Base-by-base conservation (phyloP, 2,329 filamentous ascomycete species). In the Aspergillus ruber region DNA sequence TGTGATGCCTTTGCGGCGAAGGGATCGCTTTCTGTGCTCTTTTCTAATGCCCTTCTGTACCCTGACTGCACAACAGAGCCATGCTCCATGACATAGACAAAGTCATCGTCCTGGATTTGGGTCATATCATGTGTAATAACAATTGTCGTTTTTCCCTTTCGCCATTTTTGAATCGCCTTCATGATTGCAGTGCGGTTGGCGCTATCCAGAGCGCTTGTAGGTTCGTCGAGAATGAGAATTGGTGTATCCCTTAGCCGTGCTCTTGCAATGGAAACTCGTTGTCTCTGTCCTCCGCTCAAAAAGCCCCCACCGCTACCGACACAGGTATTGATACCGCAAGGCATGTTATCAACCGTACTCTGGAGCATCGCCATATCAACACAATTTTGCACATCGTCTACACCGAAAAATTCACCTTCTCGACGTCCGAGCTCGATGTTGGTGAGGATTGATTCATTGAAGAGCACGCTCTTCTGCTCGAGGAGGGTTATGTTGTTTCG, bases 121-220 rank as follows among this genome's bases (percentile, higher is more conserved):
- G 81, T 78, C 27, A 93, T 79, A 54, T 97, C 89, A 60, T 97
- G 91, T 0, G 93, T 96, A 57, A 97, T 91, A 55, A 97, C 82
- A 44, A 97, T 87, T 0, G 91, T 97, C 0, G 90, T 96, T 63
- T 88, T 93, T 0, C 80, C 84, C 32, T 70, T 73, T 18, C 93
- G 78, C 91, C 90, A 96, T 17, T 77, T 61, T 6, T 88, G 78
- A 45, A 96, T 84, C 0, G 83, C 81, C 38, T 86, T 80, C 75
- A 95, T 84, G 33, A 95, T 78, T 10, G 83, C 66, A 0, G 70
- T 70, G 51, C 84, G 79, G 47, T 79, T 90, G 8, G 78, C 74
- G n/a, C 83, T 80, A 57, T 97, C 91, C 8, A 97, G 72, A 0
- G 88, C 88, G 64, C 88, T 93, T 0, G 89, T 95, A 0, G 87